These are phyloP conservation scores for Syzygium aqueum DNA, from an alignment of 345 rosid genomes.

Conservation along the genomic window DNA sequence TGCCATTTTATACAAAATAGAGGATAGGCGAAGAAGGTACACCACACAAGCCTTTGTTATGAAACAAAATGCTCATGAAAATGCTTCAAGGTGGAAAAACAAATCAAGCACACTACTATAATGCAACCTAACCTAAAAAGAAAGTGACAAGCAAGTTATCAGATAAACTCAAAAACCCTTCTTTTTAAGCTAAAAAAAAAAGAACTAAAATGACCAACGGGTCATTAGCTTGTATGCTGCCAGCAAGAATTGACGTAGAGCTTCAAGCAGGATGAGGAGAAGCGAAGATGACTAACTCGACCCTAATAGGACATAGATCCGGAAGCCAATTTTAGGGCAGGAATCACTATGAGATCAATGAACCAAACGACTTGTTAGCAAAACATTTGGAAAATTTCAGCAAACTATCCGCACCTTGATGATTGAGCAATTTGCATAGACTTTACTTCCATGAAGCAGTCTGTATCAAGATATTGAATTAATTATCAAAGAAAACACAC, in stretches of 20 bases:
- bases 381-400: not conserved
- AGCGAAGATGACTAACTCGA: not conserved
- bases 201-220: not conserved
- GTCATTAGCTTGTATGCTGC: not conserved
- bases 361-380: not conserved
- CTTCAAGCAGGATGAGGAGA: not conserved
- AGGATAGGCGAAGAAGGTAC: no score
- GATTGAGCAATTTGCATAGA: not conserved
- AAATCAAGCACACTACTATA: not conserved
- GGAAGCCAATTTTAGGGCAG: not conserved
- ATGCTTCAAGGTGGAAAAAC: not conserved
- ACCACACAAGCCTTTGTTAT: no score
- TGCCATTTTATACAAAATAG: no score
- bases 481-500: not conserved
- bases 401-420: not conserved
- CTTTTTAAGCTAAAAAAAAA: not conserved
- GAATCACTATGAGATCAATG: not conserved
- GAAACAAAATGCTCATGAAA: no score
- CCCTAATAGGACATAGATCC: not conserved
- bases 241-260: not conserved
- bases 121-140: not conserved
- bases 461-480: not conserved
- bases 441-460: not conserved
- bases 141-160: not conserved
- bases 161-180: not conserved